Base-by-base conservation (phyloP, 495 filamentous ascomycete species). In the Stereocaulon alpinum region DNA sequence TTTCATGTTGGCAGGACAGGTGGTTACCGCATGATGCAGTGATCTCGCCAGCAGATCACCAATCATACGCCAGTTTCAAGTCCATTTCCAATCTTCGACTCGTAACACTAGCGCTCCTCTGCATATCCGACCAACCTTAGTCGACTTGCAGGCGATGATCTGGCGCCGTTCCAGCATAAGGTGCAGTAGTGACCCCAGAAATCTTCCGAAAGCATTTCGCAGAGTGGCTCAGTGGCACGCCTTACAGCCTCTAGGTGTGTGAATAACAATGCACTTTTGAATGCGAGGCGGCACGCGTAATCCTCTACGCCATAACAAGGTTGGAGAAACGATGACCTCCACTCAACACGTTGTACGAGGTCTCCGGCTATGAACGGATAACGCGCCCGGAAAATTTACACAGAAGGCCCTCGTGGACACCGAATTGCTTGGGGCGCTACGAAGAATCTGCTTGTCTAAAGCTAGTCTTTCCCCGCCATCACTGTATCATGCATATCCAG, bases 401-500 rank as follows among this genome's bases (percentile, higher is more conserved):
- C 40, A 48, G 29, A 54, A 20, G 17, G 49, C 14, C 53, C 18
- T 52, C 34, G 24, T 30, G 15, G 30, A 48, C 7, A 50, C 27
- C 10, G 18, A 60, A 60, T 43, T 60, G 58, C 58, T 60, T 60
- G 58, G 58, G 58, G 58, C 58, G 58, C 58, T 60, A 60, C 48
- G 29, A 43, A 17, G 1, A 53, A 52, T 49, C 58, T 60, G 58
- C 58, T 60, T 47, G 34, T 42, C 53, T 32, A 27, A 37, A 43
- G 58, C 49, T 54, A 60, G 58, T 54, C 44, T 43, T 24, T 24
- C 40, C 49, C 41, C 40, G 40, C 48, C 48, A 53, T 40, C 40
- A 45, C 20, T 24, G 40, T 45, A 51, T 41, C 34, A 40, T 27
- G 56, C 56, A 58, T 42, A 58, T 51, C 37, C 50, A 34, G 41